Evolutionary conservation across 139 green algal species (phyloP), one percentile per base, ranked within the genome.

Genomic region (Trebouxia sp.): DNA sequence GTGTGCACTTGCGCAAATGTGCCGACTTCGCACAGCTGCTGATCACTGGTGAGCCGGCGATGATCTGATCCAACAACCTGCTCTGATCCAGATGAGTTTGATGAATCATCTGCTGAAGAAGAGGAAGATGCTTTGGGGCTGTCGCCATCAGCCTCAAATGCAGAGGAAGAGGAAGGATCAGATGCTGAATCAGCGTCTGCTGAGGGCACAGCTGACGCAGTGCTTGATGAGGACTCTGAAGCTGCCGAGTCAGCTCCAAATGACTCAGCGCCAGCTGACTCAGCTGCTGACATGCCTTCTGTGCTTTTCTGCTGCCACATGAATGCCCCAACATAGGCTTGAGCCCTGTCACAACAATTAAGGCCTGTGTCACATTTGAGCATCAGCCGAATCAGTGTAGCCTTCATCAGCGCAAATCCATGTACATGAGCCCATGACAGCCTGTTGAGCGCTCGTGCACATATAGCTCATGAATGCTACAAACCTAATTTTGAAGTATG

Each of bases 241-340:
- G 39, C 48, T 39, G 75, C 75, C 32, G 47, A 53, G 47, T 17
- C 20, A 53, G 47, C 15, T n/a, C n/a, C n/a, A 17, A 26, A 45
- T 32, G 76, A 74, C 28, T 81, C 76, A 28, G 50, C 48, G 20
- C 38, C 76, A 38, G 76, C 39, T 55, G 42, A 55, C 69, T 51
- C 74, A 66, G 42, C 74, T 42, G 74, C 28, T 79, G 74, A 77
- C 41, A 55, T 51, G 41, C 62, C 62, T 22, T 72, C 62, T n/a
- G 20, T n/a, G 11, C 51, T n/a, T 22, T 67, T 37, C 10, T 32
- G 53, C 7, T 75, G 78, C 8, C 81, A 78, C 22, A 98, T 86
- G 86, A 98, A 98, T 10, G 94, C 93, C 15, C 93, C 95, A 20
- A 98, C 96, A 78, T 98, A 98, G 6, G 93, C 91, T 50, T 96